Evolutionary conservation across 2,329 filamentous ascomycete species (phyloP), one percentile per base, ranked within the genome.

Genomic region (Ilyonectria destructans): DNA sequence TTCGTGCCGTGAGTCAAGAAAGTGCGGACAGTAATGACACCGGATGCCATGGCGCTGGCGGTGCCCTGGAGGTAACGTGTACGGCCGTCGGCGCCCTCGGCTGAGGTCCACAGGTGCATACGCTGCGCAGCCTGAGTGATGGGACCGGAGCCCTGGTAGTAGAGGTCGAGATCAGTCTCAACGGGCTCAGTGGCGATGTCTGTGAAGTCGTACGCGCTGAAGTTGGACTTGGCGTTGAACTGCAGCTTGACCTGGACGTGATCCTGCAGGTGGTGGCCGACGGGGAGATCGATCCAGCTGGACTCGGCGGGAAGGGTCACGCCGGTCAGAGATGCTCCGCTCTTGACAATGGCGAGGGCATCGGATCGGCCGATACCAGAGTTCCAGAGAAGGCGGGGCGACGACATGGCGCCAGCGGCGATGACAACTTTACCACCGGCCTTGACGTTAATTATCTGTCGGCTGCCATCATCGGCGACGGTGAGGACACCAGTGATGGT

Each of bases 401-500:
- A 70, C 85, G 72, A 71, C 74, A 76, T 72, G 3, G 91, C 83
- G 58, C 92, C 92, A 1, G 90, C 89, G 10, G 91, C 88, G 46
- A 93, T 82, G 68, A 94, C 86, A 45, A 94, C 90, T 58, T 76
- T 76, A 3, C 74, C 74, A 0, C 73, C 73, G 0, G 58, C 26
- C 65, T 77, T 76, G 58, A 77, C 60, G 1, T 76, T 76, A 70
- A 76, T 77, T 45, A 76, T 77, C 55, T 76, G 74, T 35, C 70
- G 64, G 63, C 70, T 77, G 0, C 62, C 90, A 85, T 51, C 91
- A 89, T 19, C 85, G 84, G 54, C 82, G 77, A 17, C 85, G 68
- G 90, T 91, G 48, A 93, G 80, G 4, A 93, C 86, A 69, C 91
- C 91, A 0, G 89, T 92, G 66, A 91, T 85, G 66, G 86, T 86